These are phyloP conservation scores for Candida dajiaensis DNA, from an alignment of 805 yeast species.

Conservation along the genomic window DNA sequence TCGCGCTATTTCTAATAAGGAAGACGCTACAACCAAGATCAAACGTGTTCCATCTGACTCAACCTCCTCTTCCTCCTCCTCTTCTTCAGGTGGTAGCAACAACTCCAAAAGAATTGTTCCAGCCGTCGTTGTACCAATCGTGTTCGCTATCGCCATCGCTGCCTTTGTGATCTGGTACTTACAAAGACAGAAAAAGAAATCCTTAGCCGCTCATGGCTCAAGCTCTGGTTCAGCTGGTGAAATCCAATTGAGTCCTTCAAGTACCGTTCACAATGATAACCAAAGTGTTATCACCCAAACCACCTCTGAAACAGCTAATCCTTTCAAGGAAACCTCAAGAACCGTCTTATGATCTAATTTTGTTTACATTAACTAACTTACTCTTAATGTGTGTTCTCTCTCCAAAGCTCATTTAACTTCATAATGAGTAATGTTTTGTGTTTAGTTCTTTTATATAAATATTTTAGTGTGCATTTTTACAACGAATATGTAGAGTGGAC, in stretches of 20 bases:
- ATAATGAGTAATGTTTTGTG: background rate
- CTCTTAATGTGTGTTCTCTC: background rate
- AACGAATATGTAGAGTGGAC: too few relatives aligned
- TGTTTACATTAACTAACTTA: background rate
- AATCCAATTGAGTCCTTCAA: slow-evolving; percentile 21
- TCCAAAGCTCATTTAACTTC: background rate
- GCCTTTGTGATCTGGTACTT: slow-evolving; percentile 28
- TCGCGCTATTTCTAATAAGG: slow-evolving; percentile 28
- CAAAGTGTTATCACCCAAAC: slow-evolving; percentile 16
- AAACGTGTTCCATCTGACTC: slow-evolving; percentile 37
- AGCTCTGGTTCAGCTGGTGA: slow-evolving; percentile 10
- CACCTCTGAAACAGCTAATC: slow-evolving; percentile 22
- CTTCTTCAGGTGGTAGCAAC: slow-evolving; percentile 7
- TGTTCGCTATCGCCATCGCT: slow-evolving; percentile 26
- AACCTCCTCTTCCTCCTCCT: slow-evolving; percentile 14
- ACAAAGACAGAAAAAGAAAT: slow-evolving; percentile 20
- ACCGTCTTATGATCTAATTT: slow-evolving; percentile 16
- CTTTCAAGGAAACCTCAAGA: slow-evolving; percentile 25
- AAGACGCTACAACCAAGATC: slow-evolving; percentile 28
- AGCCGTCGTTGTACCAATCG: slow-evolving; percentile 38
- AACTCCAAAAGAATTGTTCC: slow-evolving; percentile 33
- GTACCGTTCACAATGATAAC: slow-evolving; percentile 8
- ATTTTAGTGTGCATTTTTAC: background rate
- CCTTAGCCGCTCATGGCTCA: background rate
- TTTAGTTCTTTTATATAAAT: background rate